Conservation (phyloP, 192 early-diverging fungal genomes). For the Funneliformis geosporum region DNA sequence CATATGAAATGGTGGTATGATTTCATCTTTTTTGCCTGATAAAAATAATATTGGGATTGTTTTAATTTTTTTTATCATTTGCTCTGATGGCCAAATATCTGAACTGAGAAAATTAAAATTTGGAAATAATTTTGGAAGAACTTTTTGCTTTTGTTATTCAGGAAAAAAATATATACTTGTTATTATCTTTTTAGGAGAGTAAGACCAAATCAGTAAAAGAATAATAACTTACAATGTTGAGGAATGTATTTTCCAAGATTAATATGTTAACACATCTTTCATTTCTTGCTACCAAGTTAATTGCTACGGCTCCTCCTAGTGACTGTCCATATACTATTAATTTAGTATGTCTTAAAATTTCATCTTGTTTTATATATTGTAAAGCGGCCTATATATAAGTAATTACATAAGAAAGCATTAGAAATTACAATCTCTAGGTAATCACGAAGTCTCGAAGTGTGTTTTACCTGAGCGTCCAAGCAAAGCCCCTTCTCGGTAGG, state of each 20-base stretch:
- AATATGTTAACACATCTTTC: slow-evolving; percentile 74
- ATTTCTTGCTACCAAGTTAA: slow-evolving; percentile 77
- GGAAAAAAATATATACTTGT: not conserved
- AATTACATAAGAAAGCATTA: no score
- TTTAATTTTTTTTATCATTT: slow-evolving; percentile 62
- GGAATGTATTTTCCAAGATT: slow-evolving; percentile 93
- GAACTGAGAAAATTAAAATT: slow-evolving; percentile 75
- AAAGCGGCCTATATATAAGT: slow-evolving; percentile 77
- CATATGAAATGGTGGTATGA: slow-evolving; percentile 90
- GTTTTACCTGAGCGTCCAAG: slow-evolving; percentile 76
- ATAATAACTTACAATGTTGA: slow-evolving; percentile 64
- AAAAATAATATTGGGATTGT: slow-evolving; percentile 78
- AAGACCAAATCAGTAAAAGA: not conserved
- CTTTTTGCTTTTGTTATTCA: slow-evolving; percentile 58
- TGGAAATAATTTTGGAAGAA: slow-evolving; percentile 84
- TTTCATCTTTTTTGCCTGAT: slow-evolving; percentile 78
- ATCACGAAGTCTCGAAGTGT: not conserved
- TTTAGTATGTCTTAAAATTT: slow-evolving; percentile 69
- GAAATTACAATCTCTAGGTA: not conserved
- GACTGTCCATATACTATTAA: slow-evolving; percentile 92
- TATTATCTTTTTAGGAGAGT: not conserved
- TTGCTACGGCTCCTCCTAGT: slow-evolving; percentile 94
- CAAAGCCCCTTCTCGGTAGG: slow-evolving; percentile 84
- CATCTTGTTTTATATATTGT: slow-evolving; percentile 79
- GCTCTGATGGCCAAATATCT: slow-evolving; percentile 86